A percentile compares a stretch with the other conserved stretches of the same genome.
phyloP scores from a whole-genome alignment of 2,329 filamentous ascomycete species.

The Plectosphaerella sp. region DNA sequence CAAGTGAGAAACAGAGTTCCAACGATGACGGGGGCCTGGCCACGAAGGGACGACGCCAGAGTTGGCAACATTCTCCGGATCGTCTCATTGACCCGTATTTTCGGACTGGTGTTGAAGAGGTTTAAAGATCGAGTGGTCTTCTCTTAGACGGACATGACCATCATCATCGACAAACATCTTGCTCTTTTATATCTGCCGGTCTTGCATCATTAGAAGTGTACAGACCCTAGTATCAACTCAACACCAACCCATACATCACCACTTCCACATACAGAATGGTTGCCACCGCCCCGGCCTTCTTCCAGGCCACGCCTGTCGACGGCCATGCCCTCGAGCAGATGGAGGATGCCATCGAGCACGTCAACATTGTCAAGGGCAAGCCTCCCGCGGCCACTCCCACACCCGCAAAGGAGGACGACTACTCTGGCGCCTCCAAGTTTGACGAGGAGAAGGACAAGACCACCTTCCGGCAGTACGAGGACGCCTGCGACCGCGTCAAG shows the following conservation, averaged over 20 bases:
- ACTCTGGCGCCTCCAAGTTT: conserved; percentile 60
- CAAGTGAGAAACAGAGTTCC: not conserved
- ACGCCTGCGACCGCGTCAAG: conserved; percentile 79
- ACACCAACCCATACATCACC: not conserved
- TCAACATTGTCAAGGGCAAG: conserved; percentile 46
- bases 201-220: not conserved
- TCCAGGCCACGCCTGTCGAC: conserved; percentile 7
- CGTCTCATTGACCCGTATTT: not conserved
- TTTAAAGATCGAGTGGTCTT: not conserved
- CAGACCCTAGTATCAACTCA: not conserved
- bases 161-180: not conserved
- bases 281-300: conserved; percentile 9
- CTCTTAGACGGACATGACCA: not conserved
- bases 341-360: conserved; percentile 46
- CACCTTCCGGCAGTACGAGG: conserved; percentile 77
- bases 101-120: not conserved
- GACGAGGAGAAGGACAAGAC: conserved; percentile 74
- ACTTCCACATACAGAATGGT: not conserved
- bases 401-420: conserved; percentile 13
- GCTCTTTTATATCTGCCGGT: not conserved
- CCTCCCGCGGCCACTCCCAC: conserved; percentile 2
- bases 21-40: not conserved
- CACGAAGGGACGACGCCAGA: not conserved
- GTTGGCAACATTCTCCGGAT: not conserved
- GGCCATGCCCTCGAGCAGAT: conserved; percentile 35